Percentiles rank a stretch among this genome's conserved stretches.
Evolutionary conservation across 805 yeast species (phyloP).

Genomic region (Yamadazyma takamatsuzukensis): DNA sequence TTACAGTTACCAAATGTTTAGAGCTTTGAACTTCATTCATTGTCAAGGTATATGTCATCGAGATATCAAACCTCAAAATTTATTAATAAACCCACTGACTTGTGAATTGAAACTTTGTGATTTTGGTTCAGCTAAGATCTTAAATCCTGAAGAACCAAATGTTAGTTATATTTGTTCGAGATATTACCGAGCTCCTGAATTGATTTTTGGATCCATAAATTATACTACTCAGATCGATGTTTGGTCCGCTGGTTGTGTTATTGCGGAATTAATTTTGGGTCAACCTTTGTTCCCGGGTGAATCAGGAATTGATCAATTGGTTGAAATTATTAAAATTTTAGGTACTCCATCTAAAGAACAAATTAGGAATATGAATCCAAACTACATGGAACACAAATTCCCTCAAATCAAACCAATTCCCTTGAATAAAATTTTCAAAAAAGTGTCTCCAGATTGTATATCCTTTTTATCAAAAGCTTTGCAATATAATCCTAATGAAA

Average conservation of each 20-base stretch:
- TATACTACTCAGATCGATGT: constrained; percentile 95
- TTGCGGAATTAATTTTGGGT: constrained; percentile 93
- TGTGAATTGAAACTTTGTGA: constrained; percentile 91
- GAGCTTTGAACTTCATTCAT: constrained; percentile 80
- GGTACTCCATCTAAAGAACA: constrained; percentile 95
- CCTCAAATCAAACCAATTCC: constrained; percentile 84
- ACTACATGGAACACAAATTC: constrained; percentile 95
- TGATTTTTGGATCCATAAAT: constrained; percentile 94
- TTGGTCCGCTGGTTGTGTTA: constrained; percentile 98
- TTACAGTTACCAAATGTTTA: constrained; percentile 71
- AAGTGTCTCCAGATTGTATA: constrained; percentile 50
- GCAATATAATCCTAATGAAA: constrained; percentile 64
- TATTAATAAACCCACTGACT: constrained; percentile 78
- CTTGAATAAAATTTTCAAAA: constrained; percentile 60
- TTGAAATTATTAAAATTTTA: constrained; percentile 90
- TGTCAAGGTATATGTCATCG: constrained; percentile 83
- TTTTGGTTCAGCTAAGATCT: constrained; percentile 91
- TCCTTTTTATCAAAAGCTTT: constrained; percentile 54
- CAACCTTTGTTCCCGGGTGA: constrained; percentile 98
- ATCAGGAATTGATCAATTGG: constrained; percentile 94
- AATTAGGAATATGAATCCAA: constrained; percentile 92
- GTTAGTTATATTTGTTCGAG: constrained; percentile 96
- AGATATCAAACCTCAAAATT: constrained; percentile 88
- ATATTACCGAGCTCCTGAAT: constrained; percentile 95
- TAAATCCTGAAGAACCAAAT: constrained; percentile 88